Evolutionary conservation across 2,329 filamentous ascomycete species (phyloP).

Genomic region (Fusarium virguliforme): DNA sequence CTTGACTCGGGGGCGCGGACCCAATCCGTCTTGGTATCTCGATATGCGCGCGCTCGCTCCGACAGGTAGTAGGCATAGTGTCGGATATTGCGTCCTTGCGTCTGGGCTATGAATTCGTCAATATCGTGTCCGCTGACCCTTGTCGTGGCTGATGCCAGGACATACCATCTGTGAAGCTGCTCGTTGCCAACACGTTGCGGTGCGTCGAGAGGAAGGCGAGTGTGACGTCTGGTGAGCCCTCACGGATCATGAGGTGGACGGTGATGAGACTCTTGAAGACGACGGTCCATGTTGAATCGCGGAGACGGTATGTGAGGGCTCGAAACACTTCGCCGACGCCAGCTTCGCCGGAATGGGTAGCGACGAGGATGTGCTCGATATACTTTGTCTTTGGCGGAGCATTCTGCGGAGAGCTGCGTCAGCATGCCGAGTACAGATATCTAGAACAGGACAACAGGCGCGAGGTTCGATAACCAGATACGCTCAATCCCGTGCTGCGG

Average conservation of each 20-base stretch:
- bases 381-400: constrained; percentile 99
- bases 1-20: constrained; percentile 86
- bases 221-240: constrained; percentile 91
- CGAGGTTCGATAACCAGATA: constrained; percentile 1
- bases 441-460: not conserved
- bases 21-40: constrained; percentile 90
- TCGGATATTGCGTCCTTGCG: constrained; percentile 94
- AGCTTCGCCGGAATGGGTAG: constrained; percentile 94
- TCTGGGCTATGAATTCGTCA: constrained; percentile 77
- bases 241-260: constrained; percentile 96
- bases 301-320: constrained; percentile 87
- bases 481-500: constrained; percentile 4
- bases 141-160: constrained; percentile 32
- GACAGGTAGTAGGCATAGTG: constrained; percentile 91
- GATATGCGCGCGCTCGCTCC: constrained; percentile 85
- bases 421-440: constrained; percentile 16
- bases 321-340: constrained; percentile 97
- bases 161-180: constrained; percentile 92
- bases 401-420: constrained; percentile 68
- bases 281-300: constrained; percentile 99
- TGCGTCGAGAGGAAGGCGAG: constrained; percentile 87
- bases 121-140: constrained; percentile 7
- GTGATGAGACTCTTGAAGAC: constrained; percentile 98
- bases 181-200: constrained; percentile 87
- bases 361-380: constrained; percentile 97